These are phyloP conservation scores for Alternaria atra DNA, from an alignment of 2,329 filamentous ascomycete species.

Conservation along the genomic window DNA sequence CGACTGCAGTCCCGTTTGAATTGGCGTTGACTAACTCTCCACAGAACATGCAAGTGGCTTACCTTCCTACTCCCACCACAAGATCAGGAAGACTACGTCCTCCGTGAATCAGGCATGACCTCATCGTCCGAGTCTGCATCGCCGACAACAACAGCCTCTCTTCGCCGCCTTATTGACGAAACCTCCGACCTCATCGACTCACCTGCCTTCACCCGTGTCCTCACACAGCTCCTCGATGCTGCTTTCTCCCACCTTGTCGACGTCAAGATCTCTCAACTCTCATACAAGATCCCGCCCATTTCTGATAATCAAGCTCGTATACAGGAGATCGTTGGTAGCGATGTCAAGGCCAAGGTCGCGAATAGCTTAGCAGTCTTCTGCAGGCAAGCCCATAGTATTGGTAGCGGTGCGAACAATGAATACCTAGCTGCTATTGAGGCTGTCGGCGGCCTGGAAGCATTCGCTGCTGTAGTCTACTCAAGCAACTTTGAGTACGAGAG, in stretches of 20 bases:
- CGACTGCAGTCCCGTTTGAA: slow-evolving; percentile 12
- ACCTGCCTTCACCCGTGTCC: slow-evolving; percentile 85
- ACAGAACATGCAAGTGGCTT: slow-evolving; percentile 75
- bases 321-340: slow-evolving; percentile 62
- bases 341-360: slow-evolving; percentile 76
- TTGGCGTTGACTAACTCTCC: slow-evolving; percentile 14
- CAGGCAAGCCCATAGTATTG: slow-evolving; percentile 88
- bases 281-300: slow-evolving; percentile 72
- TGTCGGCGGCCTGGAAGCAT: slow-evolving; percentile 79
- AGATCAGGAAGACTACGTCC: slow-evolving; percentile 81
- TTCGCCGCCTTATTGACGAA: slow-evolving; percentile 90
- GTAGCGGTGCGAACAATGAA: slow-evolving; percentile 65
- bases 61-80: slow-evolving; percentile 80
- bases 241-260: slow-evolving; percentile 87
- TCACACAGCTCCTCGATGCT: slow-evolving; percentile 85
- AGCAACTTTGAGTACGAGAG: slow-evolving; percentile 74
- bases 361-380: slow-evolving; percentile 90
- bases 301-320: slow-evolving; percentile 55
- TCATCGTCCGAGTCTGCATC: slow-evolving; percentile 51
- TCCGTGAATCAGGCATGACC: slow-evolving; percentile 83
- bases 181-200: slow-evolving; percentile 96
- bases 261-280: slow-evolving; percentile 78
- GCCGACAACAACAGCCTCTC: slow-evolving; percentile 59
- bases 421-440: slow-evolving; percentile 74
- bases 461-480: slow-evolving; percentile 86